phyloP scores from a whole-genome alignment of 1,284 basidiomycete species.

The Sanghuangporus sanghuang region DNA sequence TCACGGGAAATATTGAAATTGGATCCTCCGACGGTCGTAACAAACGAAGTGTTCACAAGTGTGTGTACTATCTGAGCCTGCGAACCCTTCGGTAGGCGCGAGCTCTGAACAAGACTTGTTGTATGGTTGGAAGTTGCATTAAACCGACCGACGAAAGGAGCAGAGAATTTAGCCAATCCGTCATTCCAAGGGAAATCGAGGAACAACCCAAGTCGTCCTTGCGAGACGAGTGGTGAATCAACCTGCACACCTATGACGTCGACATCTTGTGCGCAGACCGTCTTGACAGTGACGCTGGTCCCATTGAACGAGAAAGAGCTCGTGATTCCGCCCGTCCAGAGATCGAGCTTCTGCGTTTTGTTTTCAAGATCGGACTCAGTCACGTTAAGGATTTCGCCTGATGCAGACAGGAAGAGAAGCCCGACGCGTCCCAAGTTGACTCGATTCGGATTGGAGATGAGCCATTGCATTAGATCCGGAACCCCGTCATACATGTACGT shows the following conservation, averaged over 20 bases:
- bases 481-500: conserved; percentile 50
- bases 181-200: conserved; percentile 63
- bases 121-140: conserved; percentile 44
- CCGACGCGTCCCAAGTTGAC: conserved; percentile 50
- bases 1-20: conserved; percentile 38
- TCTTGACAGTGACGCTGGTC: conserved; percentile 33
- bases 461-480: conserved; percentile 46
- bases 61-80: conserved; percentile 39
- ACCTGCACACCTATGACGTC: conserved; percentile 39
- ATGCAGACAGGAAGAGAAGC: conserved; percentile 35
- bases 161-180: conserved; percentile 47
- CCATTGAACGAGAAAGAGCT: conserved; percentile 40
- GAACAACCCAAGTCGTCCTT: conserved; percentile 42
- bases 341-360: conserved; percentile 40
- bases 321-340: conserved; percentile 50
- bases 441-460: conserved; percentile 54
- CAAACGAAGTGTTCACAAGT: conserved; percentile 37
- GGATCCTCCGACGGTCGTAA: conserved; percentile 40
- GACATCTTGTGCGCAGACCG: conserved; percentile 35
- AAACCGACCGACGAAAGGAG: conserved; percentile 52
- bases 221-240: conserved; percentile 34
- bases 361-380: conserved; percentile 35
- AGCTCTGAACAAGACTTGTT: conserved; percentile 30
- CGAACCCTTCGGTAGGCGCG: conserved; percentile 21
- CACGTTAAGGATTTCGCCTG: conserved; percentile 29